Conservation (phyloP, 2,329 filamentous ascomycete species). For the Zasmidium angulare region DNA sequence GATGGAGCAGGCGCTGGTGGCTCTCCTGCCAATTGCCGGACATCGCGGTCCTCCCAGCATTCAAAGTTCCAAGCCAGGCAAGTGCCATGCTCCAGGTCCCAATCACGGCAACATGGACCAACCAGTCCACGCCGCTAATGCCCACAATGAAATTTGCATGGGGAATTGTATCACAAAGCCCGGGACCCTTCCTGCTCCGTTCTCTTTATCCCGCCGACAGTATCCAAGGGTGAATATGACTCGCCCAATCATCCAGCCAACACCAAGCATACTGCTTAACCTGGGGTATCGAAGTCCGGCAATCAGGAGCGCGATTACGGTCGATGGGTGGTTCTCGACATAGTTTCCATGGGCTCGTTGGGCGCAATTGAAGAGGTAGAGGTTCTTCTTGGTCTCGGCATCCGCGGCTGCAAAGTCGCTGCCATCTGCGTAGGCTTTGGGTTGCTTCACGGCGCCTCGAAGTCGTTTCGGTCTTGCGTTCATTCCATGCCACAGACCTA, state of each 20-base stretch:
- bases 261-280: constrained; percentile 47
- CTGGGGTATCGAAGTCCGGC: constrained; percentile 56
- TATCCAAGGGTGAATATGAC: constrained; percentile 51
- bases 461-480: constrained; percentile 51
- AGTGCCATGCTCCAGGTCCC: background rate
- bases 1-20: background rate
- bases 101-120: constrained; percentile 28
- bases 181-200: constrained; percentile 43
- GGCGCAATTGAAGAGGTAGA: constrained; percentile 52
- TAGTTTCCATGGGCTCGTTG: constrained; percentile 58
- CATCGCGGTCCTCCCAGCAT: background rate
- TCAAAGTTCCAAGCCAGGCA: background rate
- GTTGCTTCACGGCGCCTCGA: constrained; percentile 56
- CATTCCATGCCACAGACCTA: constrained; percentile 52
- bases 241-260: constrained; percentile 52
- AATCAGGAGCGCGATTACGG: constrained; percentile 53
- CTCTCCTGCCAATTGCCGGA: background rate
- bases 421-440: constrained; percentile 58
- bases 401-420: constrained; percentile 49
- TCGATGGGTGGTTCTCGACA: constrained; percentile 57
- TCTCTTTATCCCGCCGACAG: constrained; percentile 38
- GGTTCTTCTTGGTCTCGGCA: constrained; percentile 41
- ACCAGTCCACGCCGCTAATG: constrained; percentile 31
- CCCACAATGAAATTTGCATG: constrained; percentile 29
- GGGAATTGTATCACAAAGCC: constrained; percentile 24